Conservation (phyloP, 2,329 filamentous ascomycete species). For the Delphinella strobiligena region DNA sequence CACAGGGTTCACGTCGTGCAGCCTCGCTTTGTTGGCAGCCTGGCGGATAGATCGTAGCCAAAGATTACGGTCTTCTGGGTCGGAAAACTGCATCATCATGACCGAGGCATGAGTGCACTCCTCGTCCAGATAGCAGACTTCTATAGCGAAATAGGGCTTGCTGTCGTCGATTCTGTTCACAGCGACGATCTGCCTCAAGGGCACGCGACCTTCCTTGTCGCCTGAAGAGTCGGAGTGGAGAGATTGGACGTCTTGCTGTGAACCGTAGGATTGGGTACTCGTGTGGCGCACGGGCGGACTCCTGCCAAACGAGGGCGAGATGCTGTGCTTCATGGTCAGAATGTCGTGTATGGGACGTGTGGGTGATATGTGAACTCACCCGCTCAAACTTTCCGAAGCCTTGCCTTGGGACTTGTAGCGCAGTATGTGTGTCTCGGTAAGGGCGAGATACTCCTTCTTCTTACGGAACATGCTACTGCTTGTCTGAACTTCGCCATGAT, state of each 20-base stretch:
- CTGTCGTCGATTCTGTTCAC: constrained; percentile 57
- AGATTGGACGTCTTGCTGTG: constrained; percentile 49
- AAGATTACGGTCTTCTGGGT: constrained; percentile 51
- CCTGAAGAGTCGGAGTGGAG: constrained; percentile 35
- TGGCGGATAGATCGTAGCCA: constrained; percentile 53
- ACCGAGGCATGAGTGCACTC: constrained; percentile 48
- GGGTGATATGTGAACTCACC: no score
- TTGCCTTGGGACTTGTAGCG: constrained; percentile 57
- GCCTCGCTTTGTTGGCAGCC: constrained; percentile 44
- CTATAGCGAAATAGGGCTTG: constrained; percentile 52
- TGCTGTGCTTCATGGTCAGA: no score
- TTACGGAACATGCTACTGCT: constrained; percentile 59
- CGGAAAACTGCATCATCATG: constrained; percentile 52
- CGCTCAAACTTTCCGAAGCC: constrained; percentile 50
- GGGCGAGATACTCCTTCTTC: constrained; percentile 59
- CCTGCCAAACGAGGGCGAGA: constrained; percentile 25
- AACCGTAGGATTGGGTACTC: constrained; percentile 46
- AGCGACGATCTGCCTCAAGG: constrained; percentile 54
- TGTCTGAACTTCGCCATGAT: constrained; percentile 60
- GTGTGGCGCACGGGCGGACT: constrained; percentile 41
- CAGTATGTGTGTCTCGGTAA: constrained; percentile 56
- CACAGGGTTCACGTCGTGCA: constrained; percentile 40
- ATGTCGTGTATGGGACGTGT: no score
- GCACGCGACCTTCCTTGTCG: constrained; percentile 45
- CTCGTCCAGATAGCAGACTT: constrained; percentile 57